Conservation (phyloP, 2,329 filamentous ascomycete species). For the Fusarium coicis region DNA sequence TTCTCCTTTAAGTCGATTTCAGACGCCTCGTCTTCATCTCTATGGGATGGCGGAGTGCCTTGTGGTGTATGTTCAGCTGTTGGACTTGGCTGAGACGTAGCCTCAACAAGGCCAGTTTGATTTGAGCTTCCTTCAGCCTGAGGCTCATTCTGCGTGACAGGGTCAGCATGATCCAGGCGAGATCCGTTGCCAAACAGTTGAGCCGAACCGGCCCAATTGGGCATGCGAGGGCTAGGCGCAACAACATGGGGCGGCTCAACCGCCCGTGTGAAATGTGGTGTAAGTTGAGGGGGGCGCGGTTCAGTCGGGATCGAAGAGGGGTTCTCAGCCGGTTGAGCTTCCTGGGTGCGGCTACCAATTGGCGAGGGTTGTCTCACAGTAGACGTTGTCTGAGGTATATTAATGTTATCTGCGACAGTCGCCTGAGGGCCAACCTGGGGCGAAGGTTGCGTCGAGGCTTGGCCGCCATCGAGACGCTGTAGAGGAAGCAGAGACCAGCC, state of each 20-base stretch:
- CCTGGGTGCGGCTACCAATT: constrained; percentile 29
- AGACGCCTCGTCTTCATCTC: constrained; percentile 29
- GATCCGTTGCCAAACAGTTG: constrained; percentile 57
- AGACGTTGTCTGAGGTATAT: constrained; percentile 12
- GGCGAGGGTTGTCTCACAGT: constrained; percentile 27
- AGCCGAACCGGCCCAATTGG: constrained; percentile 62
- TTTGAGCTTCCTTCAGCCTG: constrained; percentile 18
- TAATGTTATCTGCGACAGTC: constrained; percentile 24
- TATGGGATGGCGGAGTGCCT: constrained; percentile 10
- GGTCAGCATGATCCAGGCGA: constrained; percentile 40
- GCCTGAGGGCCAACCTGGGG: constrained; percentile 38
- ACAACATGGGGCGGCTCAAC: constrained; percentile 52
- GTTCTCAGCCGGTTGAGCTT: constrained; percentile 12
- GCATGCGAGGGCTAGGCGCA: constrained; percentile 60
- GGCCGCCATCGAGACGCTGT: constrained; percentile 60
- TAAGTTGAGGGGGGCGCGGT: constrained; percentile 20
- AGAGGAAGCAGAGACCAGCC: constrained; percentile 74
- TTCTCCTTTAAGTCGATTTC: constrained; percentile 46
- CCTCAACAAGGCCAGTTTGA: constrained; percentile 12
- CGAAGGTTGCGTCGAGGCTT: constrained; percentile 37
- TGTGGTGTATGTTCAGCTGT: constrained; percentile 21
- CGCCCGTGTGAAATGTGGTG: constrained; percentile 22
- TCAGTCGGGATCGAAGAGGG: constrained; percentile 11
- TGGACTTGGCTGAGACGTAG: constrained; percentile 6
- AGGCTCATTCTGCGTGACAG: constrained; percentile 19